These are phyloP conservation scores for Aspergillus intermedius DNA, from an alignment of 2,329 filamentous ascomycete genomes.

Conservation along the genomic window DNA sequence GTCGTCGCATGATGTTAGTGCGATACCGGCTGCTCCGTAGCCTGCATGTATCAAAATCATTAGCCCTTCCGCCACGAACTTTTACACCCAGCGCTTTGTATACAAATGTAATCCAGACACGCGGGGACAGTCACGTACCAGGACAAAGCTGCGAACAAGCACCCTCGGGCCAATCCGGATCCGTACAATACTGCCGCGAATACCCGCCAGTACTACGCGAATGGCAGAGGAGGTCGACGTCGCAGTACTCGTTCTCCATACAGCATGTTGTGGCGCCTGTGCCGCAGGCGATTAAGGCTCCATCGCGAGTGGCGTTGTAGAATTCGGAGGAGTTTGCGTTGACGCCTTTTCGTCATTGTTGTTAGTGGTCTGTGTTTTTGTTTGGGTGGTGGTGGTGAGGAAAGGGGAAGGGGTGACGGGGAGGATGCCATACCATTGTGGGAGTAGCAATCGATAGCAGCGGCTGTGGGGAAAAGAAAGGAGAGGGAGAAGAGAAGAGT, in stretches of 20 bases:
- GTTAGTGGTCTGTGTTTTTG: no score
- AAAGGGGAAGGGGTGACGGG: no score
- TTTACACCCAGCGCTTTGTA: not conserved
- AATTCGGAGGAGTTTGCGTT: not conserved
- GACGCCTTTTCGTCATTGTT: not conserved
- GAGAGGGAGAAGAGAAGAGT: no score
- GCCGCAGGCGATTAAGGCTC: not conserved
- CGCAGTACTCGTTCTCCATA: not conserved
- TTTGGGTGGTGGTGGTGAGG: no score
- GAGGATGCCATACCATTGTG: no score
- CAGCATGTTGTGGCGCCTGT: not conserved
- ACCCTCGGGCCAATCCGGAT: not conserved
- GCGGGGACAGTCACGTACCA: not conserved
- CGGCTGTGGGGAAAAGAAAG: no score
- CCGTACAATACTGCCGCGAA: not conserved
- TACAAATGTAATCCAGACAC: not conserved
- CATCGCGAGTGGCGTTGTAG: not conserved
- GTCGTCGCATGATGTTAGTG: not conserved
- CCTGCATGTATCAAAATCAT: not conserved
- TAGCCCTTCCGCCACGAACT: not conserved
- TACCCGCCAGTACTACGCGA: not conserved
- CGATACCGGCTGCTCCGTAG: not conserved
- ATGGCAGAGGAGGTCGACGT: not conserved
- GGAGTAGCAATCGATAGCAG: no score
- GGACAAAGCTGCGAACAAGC: not conserved